Evolutionary conservation across 129 eudicot species (phyloP).

Genomic region (Artemisia argyi): DNA sequence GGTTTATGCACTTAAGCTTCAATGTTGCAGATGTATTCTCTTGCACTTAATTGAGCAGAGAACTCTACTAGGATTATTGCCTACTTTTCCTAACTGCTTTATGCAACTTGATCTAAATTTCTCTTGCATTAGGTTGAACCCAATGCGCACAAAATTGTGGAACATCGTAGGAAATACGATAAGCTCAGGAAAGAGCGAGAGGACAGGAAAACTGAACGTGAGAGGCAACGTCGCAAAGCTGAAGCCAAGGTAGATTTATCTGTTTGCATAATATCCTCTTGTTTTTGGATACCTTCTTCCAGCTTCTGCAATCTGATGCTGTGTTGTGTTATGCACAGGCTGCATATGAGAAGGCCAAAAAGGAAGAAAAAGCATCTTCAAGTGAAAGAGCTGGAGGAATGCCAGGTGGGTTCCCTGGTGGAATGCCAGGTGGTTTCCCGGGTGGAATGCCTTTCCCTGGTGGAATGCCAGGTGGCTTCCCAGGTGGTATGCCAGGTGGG

Average conservation of each 20-base stretch:
- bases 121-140: conserved; percentile 76
- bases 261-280: background rate
- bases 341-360: conserved; percentile 91
- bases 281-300: background rate
- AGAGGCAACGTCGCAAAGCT: conserved; percentile 79
- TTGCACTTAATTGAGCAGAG: no score
- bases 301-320: conserved; percentile 6
- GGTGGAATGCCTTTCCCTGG: conserved; percentile 71
- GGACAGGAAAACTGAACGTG: conserved; percentile 67
- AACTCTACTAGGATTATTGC: background rate
- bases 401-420: conserved; percentile 56
- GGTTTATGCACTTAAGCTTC: no score
- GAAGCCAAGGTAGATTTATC: conserved; percentile 67
- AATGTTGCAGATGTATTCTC: no score
- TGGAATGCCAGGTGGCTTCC: conserved; percentile 65
- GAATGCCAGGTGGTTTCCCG: conserved; percentile 57
- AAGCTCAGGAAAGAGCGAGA: conserved; percentile 83
- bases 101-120: background rate
- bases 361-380: conserved; percentile 75
- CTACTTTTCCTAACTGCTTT: background rate
- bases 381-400: conserved; percentile 60
- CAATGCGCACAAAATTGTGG: conserved; percentile 91
- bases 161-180: conserved; percentile 90
- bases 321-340: conserved; percentile 45
- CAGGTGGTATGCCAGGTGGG: conserved; percentile 72